A percentile compares a stretch with the other conserved stretches of the same genome.
Conservation (phyloP, 352 stramenopile genomes). For the Pythium pectinolyticum region DNA sequence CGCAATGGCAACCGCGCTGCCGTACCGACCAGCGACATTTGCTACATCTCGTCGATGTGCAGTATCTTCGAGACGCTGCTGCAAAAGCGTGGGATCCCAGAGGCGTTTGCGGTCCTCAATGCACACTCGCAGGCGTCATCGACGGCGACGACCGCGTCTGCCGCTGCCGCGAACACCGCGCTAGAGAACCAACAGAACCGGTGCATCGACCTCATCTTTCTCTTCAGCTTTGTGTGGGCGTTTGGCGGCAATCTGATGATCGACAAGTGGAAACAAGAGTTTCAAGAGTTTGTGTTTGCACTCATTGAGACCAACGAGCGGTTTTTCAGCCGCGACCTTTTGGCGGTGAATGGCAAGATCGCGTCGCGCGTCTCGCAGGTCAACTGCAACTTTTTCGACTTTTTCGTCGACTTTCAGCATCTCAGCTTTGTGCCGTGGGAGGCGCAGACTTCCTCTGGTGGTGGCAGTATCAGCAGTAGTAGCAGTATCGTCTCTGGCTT, state of each 20-base stretch:
- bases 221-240: conserved; percentile 74
- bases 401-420: conserved; percentile 64
- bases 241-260: conserved; percentile 66
- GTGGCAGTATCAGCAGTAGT: no score
- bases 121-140: conserved; percentile 9
- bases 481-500: no score
- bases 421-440: conserved; percentile 67
- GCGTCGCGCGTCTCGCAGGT: conserved; percentile 46
- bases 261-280: conserved; percentile 30
- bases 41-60: conserved; percentile 51
- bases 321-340: conserved; percentile 49
- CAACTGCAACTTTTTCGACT: conserved; percentile 62
- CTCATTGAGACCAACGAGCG: conserved; percentile 47
- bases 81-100: conserved; percentile 33
- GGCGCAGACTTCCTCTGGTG: no score
- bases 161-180: conserved; percentile 23
- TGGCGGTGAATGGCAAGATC: conserved; percentile 57
- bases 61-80: conserved; percentile 63
- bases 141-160: conserved; percentile 21
- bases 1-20: conserved; percentile 35
- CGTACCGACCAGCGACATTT: conserved; percentile 49
- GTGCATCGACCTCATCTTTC: conserved; percentile 62
- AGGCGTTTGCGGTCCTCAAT: conserved; percentile 38
- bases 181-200: conserved; percentile 51
- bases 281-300: conserved; percentile 55